Evolutionary conservation across 139 green algal species (phyloP).

Genomic region (Chlorella sp.): DNA sequence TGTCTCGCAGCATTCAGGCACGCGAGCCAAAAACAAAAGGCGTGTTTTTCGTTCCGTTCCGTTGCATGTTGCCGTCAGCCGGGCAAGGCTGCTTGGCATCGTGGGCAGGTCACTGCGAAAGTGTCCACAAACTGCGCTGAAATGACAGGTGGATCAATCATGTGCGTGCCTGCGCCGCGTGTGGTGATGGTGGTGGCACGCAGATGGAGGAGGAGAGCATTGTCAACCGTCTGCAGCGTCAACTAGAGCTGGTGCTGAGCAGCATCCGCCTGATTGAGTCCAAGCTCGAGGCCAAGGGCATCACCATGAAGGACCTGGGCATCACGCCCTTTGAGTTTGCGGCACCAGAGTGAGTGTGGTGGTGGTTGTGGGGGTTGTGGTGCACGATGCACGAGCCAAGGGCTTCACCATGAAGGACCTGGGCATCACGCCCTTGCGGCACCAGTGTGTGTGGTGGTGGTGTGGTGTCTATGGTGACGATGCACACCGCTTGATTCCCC

Average conservation of each 20-base stretch:
- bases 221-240: constrained; percentile 61
- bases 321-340: constrained; percentile 18
- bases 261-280: constrained; percentile 47
- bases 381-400: no score
- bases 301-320: constrained; percentile 27
- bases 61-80: no score
- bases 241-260: constrained; percentile 51
- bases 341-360: neutral
- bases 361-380: no score
- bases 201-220: constrained; percentile 59
- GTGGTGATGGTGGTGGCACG: no score
- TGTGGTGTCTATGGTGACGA: neutral
- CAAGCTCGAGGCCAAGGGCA: constrained; percentile 33
- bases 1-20: no score
- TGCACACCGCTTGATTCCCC: neutral
- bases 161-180: no score
- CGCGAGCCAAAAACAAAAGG: no score
- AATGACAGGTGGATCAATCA: no score
- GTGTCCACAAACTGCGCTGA: no score
- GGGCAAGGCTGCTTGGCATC: no score
- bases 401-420: neutral
- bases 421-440: neutral
- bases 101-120: no score
- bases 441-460: neutral
- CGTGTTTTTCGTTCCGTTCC: no score